Conservation (phyloP, 2,329 filamentous ascomycete species). For the Cercospora sp. region DNA sequence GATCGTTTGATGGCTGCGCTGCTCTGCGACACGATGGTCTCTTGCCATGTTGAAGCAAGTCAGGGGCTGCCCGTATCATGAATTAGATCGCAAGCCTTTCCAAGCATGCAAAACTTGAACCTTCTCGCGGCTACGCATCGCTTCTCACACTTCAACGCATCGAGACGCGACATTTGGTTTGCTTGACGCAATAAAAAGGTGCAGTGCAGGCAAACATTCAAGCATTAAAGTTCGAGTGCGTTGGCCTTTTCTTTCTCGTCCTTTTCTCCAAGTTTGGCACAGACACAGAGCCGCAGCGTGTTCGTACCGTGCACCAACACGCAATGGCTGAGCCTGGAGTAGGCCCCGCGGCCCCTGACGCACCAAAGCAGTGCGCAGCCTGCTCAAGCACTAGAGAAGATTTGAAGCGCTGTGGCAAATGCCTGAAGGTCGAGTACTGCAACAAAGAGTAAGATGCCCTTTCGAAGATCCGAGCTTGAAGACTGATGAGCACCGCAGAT, state of each 20-base stretch:
- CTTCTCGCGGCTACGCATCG: neutral
- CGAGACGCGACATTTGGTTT: neutral
- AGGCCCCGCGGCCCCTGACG: neutral
- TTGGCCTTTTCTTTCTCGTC: neutral
- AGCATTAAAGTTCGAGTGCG: neutral
- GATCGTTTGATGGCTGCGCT: too few species aligned
- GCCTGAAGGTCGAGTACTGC: constrained; percentile 39
- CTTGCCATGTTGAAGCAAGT: neutral
- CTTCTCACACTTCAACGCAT: neutral
- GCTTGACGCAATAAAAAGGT: neutral
- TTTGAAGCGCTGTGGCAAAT: constrained; percentile 34
- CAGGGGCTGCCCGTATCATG: neutral
- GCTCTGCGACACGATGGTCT: neutral
- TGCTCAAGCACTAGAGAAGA: constrained; percentile 29
- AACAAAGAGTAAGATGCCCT: constrained; percentile 19
- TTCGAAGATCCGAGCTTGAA: neutral
- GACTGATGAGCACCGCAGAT: constrained; percentile 20
- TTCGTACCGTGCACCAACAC: neutral
- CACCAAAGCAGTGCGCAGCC: constrained; percentile 3
- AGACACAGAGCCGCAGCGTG: neutral
- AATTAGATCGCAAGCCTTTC: neutral
- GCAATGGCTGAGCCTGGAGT: neutral
- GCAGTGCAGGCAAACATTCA: neutral
- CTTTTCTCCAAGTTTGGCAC: neutral
- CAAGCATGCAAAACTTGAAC: neutral